These are phyloP conservation scores for Aaosphaeria pasadenensis DNA, from an alignment of 2,329 filamentous ascomycete genomes.

Conservation along the genomic window DNA sequence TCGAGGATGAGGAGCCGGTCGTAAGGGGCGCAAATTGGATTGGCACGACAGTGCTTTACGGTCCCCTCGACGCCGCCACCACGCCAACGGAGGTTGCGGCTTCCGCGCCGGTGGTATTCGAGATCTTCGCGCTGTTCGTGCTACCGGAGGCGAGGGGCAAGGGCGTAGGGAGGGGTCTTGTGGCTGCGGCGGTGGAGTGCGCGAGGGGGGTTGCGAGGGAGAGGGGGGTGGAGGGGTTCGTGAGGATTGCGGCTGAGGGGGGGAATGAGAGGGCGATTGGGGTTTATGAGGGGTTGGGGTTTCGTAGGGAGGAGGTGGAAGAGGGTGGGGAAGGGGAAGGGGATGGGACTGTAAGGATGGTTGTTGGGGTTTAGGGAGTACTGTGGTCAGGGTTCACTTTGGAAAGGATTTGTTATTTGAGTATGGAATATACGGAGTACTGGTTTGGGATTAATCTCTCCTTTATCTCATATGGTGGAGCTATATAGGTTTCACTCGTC, in stretches of 20 bases:
- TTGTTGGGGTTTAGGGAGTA: too few species aligned
- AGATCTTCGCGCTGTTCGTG: conserved; percentile 29
- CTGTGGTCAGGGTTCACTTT: too few species aligned
- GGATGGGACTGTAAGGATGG: too few species aligned
- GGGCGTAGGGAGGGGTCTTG: conserved; percentile 25
- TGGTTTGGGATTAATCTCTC: too few species aligned
- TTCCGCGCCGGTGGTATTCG: conserved; percentile 8
- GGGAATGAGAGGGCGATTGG: neutral
- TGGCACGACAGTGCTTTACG: conserved; percentile 9
- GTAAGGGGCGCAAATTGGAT: conserved; percentile 7
- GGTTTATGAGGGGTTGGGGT: neutral
- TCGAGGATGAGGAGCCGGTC: neutral
- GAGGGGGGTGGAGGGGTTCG: neutral
- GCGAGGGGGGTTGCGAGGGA: neutral
- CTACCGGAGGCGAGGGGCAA: conserved; percentile 14
- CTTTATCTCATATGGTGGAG: too few species aligned
- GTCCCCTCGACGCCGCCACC: conserved; percentile 1
- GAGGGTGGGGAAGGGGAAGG: neutral
- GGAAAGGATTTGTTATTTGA: too few species aligned
- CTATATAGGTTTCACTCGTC: neutral
- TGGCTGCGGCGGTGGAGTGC: conserved; percentile 17
- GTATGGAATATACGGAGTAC: too few species aligned
- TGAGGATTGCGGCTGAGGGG: neutral
- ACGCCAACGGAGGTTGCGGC: neutral
- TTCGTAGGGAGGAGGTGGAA: neutral